Percentiles rank a stretch among this genome's conserved stretches.
Conservation (phyloP, 2,329 filamentous ascomycete species). For the Xenoacremonium recifei region DNA sequence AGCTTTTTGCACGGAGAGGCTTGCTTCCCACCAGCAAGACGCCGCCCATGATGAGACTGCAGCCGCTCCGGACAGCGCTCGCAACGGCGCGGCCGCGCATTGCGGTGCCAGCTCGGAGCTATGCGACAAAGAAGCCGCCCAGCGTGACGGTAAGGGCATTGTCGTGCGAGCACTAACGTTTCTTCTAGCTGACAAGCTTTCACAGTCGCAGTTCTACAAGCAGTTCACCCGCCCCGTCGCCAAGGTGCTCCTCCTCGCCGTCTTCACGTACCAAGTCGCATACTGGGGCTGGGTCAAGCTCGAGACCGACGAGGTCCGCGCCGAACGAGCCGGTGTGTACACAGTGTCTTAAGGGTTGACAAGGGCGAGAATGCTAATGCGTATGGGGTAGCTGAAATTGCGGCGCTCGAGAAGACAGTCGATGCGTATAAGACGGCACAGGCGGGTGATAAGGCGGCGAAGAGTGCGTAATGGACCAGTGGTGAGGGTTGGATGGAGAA, state of each 20-base stretch:
- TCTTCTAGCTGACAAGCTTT: background rate
- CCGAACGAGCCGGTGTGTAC: conserved; percentile 53
- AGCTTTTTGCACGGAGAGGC: no score
- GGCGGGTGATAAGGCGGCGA: conserved; percentile 12
- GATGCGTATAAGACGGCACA: conserved; percentile 30
- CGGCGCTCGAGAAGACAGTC: conserved; percentile 37
- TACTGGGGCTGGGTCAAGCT: conserved; percentile 76
- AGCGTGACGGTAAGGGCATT: conserved; percentile 22
- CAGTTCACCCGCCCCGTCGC: conserved; percentile 70
- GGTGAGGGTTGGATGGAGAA: no score
- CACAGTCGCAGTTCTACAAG: conserved; percentile 67
- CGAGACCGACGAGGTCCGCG: conserved; percentile 67
- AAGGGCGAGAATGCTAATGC: background rate
- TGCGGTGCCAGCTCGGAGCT: conserved; percentile 13
- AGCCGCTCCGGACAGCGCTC: conserved; percentile 1
- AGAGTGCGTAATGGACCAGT: conserved; percentile 14
- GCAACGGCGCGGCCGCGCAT: background rate
- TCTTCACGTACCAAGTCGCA: conserved; percentile 74
- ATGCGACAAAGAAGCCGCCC: conserved; percentile 27
- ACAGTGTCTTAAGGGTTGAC: background rate
- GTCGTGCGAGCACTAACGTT: background rate
- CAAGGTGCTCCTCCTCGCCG: conserved; percentile 71
- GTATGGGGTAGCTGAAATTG: conserved; percentile 32
- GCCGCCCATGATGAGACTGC: no score
- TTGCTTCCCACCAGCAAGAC: no score